Conservation (phyloP, 2,329 filamentous ascomycete genomes). For the Macrophomina phaseolina region DNA sequence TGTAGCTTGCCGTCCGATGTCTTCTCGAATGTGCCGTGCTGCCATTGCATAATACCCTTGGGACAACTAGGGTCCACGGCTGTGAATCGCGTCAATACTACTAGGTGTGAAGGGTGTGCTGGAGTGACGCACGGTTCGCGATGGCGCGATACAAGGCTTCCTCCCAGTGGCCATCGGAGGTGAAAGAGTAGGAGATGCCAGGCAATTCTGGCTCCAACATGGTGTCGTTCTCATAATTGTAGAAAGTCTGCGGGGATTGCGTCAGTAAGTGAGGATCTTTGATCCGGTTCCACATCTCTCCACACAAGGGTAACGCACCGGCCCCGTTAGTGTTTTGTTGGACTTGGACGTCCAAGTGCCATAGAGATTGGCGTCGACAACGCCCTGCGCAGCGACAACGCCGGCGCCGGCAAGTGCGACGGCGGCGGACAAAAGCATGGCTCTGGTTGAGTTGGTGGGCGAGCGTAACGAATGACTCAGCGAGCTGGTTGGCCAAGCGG, state of each 20-base stretch:
- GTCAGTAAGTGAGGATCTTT: slow-evolving; percentile 13
- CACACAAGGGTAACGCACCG: slow-evolving; percentile 55
- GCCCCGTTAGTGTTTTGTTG: slow-evolving; percentile 70
- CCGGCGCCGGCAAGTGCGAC: slow-evolving; percentile 35
- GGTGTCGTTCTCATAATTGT: slow-evolving; percentile 68
- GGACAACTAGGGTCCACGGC: slow-evolving; percentile 66
- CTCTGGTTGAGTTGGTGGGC: slow-evolving; percentile 8
- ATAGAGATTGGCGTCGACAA: slow-evolving; percentile 57
- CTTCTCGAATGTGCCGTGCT: slow-evolving; percentile 69
- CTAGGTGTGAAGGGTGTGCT: neutral
- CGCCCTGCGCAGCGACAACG: slow-evolving; percentile 46
- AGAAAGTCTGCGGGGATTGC: slow-evolving; percentile 63
- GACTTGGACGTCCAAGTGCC: slow-evolving; percentile 77
- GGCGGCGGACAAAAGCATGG: slow-evolving; percentile 18
- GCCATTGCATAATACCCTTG: slow-evolving; percentile 72
- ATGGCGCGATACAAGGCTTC: slow-evolving; percentile 72
- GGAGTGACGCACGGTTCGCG: slow-evolving; percentile 65
- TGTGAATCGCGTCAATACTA: slow-evolving; percentile 42
- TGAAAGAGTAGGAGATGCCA: slow-evolving; percentile 78
- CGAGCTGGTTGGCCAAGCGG: neutral
- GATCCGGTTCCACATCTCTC: slow-evolving; percentile 7
- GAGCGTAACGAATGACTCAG: slow-evolving; percentile 29
- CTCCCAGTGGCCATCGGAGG: slow-evolving; percentile 70
- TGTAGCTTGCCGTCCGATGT: slow-evolving; percentile 63
- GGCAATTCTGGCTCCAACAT: slow-evolving; percentile 68